phyloP scores from a whole-genome alignment of 2,329 filamentous ascomycete species.

The Verticillium nubilum region DNA sequence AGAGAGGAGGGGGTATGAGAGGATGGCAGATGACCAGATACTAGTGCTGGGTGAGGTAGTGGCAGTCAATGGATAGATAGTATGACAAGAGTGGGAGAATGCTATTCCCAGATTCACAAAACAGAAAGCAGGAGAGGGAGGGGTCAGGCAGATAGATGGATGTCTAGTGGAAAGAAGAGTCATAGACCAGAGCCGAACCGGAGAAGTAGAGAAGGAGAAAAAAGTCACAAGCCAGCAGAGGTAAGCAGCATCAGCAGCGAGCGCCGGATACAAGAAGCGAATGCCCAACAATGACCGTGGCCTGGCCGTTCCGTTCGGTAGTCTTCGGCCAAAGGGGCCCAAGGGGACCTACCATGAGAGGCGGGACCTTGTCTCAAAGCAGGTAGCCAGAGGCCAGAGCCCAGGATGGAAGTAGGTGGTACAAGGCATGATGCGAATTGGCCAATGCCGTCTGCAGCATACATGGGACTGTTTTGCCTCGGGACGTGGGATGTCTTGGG shows the following conservation, averaged over 20 bases:
- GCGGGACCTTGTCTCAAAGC: neutral
- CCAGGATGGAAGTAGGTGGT: neutral
- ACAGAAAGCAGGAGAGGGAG: constrained; percentile 1
- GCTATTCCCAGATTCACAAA: constrained; percentile 5
- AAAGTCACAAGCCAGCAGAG: constrained; percentile 15
- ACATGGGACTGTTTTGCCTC: neutral
- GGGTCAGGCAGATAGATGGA: constrained; percentile 5
- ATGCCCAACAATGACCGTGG: neutral
- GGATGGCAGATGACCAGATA: neutral
- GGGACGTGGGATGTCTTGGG: neutral
- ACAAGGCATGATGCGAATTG: neutral
- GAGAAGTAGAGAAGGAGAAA: neutral
- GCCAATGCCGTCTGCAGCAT: neutral
- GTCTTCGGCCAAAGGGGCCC: constrained; percentile 4
- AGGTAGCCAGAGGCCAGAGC: neutral
- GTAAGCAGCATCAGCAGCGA: neutral
- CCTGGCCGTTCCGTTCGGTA: constrained; percentile 1
- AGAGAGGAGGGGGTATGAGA: neutral
- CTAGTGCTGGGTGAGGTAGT: neutral
- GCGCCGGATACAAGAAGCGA: neutral
- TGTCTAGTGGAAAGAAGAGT: constrained; percentile 6
- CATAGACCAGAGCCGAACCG: neutral
- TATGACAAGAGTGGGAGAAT: constrained; percentile 6
- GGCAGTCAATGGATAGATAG: neutral
- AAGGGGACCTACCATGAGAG: neutral